Conservation (phyloP, 2,329 filamentous ascomycete genomes). For the Coleophoma crateriformis region DNA sequence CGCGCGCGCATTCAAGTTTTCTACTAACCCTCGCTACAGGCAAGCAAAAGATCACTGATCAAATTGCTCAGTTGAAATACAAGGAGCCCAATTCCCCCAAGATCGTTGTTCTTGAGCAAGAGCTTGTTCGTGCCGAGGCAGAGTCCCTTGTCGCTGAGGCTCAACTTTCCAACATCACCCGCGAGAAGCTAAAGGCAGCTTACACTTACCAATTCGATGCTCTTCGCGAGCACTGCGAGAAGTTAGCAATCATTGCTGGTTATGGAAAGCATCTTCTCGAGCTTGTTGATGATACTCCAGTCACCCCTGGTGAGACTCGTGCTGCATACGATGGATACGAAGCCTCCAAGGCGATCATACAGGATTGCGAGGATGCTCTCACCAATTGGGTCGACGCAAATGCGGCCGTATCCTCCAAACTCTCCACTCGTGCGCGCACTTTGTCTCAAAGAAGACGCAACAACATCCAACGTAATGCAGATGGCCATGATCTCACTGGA, state of each 20-base stretch:
- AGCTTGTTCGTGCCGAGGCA: slow-evolving; percentile 95
- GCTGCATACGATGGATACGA: slow-evolving; percentile 97
- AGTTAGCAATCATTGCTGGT: slow-evolving; percentile 94
- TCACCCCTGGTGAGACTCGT: slow-evolving; percentile 94
- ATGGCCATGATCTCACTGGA: slow-evolving; percentile 74
- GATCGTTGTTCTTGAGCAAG: slow-evolving; percentile 96
- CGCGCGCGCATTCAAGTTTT: neutral
- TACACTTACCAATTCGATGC: slow-evolving; percentile 99
- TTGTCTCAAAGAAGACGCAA: slow-evolving; percentile 79
- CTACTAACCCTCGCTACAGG: slow-evolving; percentile 43
- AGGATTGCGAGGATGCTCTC: slow-evolving; percentile 95
- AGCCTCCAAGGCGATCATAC: slow-evolving; percentile 96
- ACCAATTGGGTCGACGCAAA: slow-evolving; percentile 96
- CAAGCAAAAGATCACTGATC: slow-evolving; percentile 98
- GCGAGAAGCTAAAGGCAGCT: slow-evolving; percentile 97
- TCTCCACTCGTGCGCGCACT: slow-evolving; percentile 82
- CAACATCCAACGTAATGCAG: slow-evolving; percentile 60
- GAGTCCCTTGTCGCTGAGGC: slow-evolving; percentile 98
- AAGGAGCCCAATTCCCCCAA: slow-evolving; percentile 98
- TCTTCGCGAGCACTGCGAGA: slow-evolving; percentile 94
- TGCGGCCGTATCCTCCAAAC: slow-evolving; percentile 79
- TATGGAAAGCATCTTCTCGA: slow-evolving; percentile 98
- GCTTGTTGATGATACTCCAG: slow-evolving; percentile 91
- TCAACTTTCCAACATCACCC: slow-evolving; percentile 97
- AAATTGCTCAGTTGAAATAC: slow-evolving; percentile 98